These are phyloP conservation scores for Aspergillus cavernicola DNA, from an alignment of 495 filamentous ascomycete genomes.

Conservation along the genomic window DNA sequence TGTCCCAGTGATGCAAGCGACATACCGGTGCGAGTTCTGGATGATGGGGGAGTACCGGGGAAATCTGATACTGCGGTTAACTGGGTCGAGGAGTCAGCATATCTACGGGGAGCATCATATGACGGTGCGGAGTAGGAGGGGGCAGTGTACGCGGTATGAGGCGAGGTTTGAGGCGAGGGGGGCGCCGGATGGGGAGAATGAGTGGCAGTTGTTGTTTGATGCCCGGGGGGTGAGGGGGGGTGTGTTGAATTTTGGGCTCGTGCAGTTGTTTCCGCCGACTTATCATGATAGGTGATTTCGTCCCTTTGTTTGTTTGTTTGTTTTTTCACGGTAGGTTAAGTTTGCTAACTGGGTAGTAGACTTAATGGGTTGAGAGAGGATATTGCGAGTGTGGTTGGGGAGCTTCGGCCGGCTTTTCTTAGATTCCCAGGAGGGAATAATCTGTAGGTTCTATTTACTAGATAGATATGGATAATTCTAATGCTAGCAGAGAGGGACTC, in stretches of 20 bases:
- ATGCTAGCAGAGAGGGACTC: conserved; percentile 24
- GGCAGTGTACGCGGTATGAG: conserved; percentile 30
- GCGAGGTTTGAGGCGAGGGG: conserved; percentile 34
- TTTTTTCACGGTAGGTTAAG: no score
- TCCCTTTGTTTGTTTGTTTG: background rate
- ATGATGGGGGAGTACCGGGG: conserved; percentile 43
- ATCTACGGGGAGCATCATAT: conserved; percentile 38
- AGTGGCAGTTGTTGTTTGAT: conserved; percentile 59
- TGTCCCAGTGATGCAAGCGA: conserved; percentile 47
- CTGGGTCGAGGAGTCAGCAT: conserved; percentile 27
- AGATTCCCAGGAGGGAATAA: conserved; percentile 68
- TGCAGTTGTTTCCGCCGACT: conserved; percentile 66
- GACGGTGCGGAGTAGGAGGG: conserved; percentile 23
- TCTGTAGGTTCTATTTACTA: conserved; percentile 23
- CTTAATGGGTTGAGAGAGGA: conserved; percentile 61
- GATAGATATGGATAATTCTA: background rate
- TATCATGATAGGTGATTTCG: conserved; percentile 27
- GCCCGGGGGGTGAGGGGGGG: conserved; percentile 37
- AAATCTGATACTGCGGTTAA: conserved; percentile 27
- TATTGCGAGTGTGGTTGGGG: conserved; percentile 51
- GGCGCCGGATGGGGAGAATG: conserved; percentile 61
- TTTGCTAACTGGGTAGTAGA: conserved; percentile 19
- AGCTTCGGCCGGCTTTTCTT: conserved; percentile 54
- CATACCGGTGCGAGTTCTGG: conserved; percentile 56
- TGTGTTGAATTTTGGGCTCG: conserved; percentile 59